Evolutionary conservation across 495 filamentous ascomycete genomes (phyloP), one percentile per base, ranked within the genome.

Genomic region (Aspergillus coremiiformis): DNA sequence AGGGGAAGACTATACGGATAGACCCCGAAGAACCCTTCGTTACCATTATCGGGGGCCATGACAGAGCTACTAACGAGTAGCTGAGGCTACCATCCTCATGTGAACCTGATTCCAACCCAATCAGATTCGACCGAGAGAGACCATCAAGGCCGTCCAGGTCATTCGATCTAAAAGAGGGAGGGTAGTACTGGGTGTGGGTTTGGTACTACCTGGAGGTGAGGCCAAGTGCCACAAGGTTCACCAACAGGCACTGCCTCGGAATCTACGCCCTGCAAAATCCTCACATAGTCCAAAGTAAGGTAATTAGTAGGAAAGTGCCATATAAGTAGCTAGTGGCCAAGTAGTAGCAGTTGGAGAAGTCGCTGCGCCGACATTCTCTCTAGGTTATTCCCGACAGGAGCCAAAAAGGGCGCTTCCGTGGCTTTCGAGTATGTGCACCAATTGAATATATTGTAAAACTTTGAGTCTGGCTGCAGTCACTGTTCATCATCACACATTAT

Each of bases 401-500:
- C 17, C 17, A 41, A 3, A 41, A 19, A 7, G 19, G 17, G 33
- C 2, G 6, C 37, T 21, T 41, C 26, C 37, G 44, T 51, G 45
- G 33, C 29, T 54, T 43, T 48, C 22, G 39, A 43, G 49, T 49
- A 50, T 19, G 37, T 43, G 53, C 46, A 47, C 57, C 51, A 51
- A 62, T 54, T 55, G 35, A 57, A 53, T 61, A 49, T 55, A 61
- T 57, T 54, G 48, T 51, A 24, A 37, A 53, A 43, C 39, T 39
- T 51, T 24, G 48, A 47, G 53, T 58, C 50, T 54, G 52, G 54
- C 52, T 62, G 56, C 22, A 46, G 37, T 51, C 32, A 47, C 55
- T 59, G 59, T 41, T 58, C 53, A 57, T 61, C 58, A 57, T 56
- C 59, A 61, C 59, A 59, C 59, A 62, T 62, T 59, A 62, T 56